phyloP scores from a whole-genome alignment of 2,329 filamentous ascomycete species.

The Sporothrix inflata region DNA sequence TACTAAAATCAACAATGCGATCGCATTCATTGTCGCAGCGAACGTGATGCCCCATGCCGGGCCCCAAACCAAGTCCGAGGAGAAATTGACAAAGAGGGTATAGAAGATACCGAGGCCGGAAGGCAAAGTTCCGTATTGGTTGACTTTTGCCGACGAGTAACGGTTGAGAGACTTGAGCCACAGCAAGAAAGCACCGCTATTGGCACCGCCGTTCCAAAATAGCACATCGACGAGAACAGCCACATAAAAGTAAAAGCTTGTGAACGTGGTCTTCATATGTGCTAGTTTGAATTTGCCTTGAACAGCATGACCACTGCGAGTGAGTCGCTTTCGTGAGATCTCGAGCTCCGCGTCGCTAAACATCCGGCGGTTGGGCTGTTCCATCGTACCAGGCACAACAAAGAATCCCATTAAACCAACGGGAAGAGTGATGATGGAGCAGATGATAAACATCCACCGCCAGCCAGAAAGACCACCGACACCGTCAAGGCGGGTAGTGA shows the following conservation, averaged over 20 bases:
- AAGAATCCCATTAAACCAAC: constrained; percentile 56
- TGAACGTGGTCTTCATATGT: constrained; percentile 13
- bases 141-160: constrained; percentile 22
- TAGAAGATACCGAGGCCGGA: constrained; percentile 59
- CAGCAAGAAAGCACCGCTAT: constrained; percentile 55
- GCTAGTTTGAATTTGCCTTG: constrained; percentile 8
- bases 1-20: constrained; percentile 54
- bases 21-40: constrained; percentile 54
- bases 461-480: constrained; percentile 40
- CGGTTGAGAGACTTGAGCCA: constrained; percentile 58
- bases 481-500: constrained; percentile 39
- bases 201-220: constrained; percentile 60
- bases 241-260: constrained; percentile 47
- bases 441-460: constrained; percentile 44
- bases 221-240: constrained; percentile 56
- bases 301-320: constrained; percentile 18
- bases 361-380: constrained; percentile 43
- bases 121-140: constrained; percentile 22
- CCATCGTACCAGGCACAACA: constrained; percentile 53
- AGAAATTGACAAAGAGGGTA: constrained; percentile 57
- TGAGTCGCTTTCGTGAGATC: constrained; percentile 15
- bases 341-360: constrained; percentile 37
- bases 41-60: constrained; percentile 60
- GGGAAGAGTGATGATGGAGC: constrained; percentile 43
- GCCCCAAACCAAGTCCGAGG: constrained; percentile 56